Base-by-base conservation (phyloP, 176 grass and related monocot genomes). In the Ampelocalamus luodianensis region DNA sequence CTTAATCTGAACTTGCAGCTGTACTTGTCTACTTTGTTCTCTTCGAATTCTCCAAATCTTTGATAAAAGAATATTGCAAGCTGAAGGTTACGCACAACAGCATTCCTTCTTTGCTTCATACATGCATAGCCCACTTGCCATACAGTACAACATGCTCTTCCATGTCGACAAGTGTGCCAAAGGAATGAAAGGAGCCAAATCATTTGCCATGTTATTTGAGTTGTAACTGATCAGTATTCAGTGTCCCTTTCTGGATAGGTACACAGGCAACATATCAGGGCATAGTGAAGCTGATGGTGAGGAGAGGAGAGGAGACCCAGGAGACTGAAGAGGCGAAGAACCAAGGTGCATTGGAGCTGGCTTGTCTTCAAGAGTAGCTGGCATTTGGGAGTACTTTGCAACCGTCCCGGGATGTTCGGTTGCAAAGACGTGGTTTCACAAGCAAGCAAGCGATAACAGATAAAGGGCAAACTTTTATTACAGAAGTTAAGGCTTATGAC, bases 381-480 rank as follows among this genome's bases (percentile, higher is more conserved):
- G 78, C 62, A 4, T 22, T 79, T 42, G 39, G 29, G 23, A 15
- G 10, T 79, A 65, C 77, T 78, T 79, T 49, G 60, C 48, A 70
- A n/a, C n/a, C n/a, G n/a, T n/a, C n/a, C n/a, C n/a, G n/a, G n/a
- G n/a, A n/a, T n/a, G n/a, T n/a, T n/a, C n/a, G n/a, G n/a, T n/a
- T n/a, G n/a, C n/a, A n/a, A n/a, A n/a, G n/a, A n/a, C n/a, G n/a
- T n/a, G n/a, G n/a, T n/a, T n/a, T n/a, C n/a, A n/a, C n/a, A n/a
- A n/a, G n/a, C n/a, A n/a, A n/a, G n/a, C n/a, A n/a, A n/a, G n/a
- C n/a, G n/a, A n/a, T n/a, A n/a, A n/a, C n/a, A n/a, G n/a, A n/a
- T n/a, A n/a, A n/a, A n/a, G n/a, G n/a, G n/a, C n/a, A n/a, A n/a
- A n/a, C n/a, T n/a, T n/a, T n/a, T n/a, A n/a, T n/a, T n/a, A n/a